A percentile compares a stretch with the other conserved stretches of the same genome.
phyloP scores from a whole-genome alignment of 768 basidiomycete genomes.

The Russula emetica region DNA sequence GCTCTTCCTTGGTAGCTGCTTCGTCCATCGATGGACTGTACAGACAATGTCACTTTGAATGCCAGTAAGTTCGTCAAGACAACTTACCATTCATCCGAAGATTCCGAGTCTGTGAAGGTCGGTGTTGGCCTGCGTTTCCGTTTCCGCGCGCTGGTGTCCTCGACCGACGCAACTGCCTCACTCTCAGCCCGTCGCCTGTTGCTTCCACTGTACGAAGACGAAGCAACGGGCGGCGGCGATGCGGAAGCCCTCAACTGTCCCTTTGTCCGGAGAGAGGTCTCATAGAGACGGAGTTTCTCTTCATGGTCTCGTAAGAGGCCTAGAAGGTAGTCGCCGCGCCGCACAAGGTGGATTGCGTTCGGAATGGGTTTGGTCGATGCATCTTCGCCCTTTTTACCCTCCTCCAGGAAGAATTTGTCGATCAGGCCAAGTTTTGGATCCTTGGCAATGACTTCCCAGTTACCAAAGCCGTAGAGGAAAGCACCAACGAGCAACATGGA shows the following conservation, averaged over 20 bases:
- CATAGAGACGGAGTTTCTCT: conserved; percentile 86
- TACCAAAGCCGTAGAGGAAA: conserved; percentile 89
- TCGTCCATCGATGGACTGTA: conserved; percentile 94
- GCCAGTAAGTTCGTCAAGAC: conserved; percentile 4
- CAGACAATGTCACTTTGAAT: conserved; percentile 19
- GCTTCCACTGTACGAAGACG: conserved; percentile 57
- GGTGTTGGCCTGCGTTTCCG: conserved; percentile 93
- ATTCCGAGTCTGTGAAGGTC: conserved; percentile 92
- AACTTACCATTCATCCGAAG: conserved; percentile 84
- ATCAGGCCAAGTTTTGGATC: conserved; percentile 77
- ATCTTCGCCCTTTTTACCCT: conserved; percentile 92
- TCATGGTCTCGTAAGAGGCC: conserved; percentile 80
- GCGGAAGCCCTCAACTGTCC: conserved; percentile 65
- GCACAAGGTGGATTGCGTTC: conserved; percentile 96
- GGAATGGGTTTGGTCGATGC: conserved; percentile 83
- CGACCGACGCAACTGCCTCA: conserved; percentile 77
- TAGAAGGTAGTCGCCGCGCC: conserved; percentile 91
- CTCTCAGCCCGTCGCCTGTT: conserved; percentile 79
- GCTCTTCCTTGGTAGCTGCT: conserved; percentile 83
- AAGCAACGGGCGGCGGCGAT: conserved; percentile 74
- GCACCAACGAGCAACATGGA: conserved; percentile 94
- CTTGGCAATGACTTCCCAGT: conserved; percentile 94
- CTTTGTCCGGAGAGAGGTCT: conserved; percentile 69
- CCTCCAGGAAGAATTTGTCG: conserved; percentile 97
- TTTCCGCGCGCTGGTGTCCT: conserved; percentile 64